Base-by-base conservation (phyloP, 768 basidiomycete species). In the Rhodotorula graminis region DNA sequence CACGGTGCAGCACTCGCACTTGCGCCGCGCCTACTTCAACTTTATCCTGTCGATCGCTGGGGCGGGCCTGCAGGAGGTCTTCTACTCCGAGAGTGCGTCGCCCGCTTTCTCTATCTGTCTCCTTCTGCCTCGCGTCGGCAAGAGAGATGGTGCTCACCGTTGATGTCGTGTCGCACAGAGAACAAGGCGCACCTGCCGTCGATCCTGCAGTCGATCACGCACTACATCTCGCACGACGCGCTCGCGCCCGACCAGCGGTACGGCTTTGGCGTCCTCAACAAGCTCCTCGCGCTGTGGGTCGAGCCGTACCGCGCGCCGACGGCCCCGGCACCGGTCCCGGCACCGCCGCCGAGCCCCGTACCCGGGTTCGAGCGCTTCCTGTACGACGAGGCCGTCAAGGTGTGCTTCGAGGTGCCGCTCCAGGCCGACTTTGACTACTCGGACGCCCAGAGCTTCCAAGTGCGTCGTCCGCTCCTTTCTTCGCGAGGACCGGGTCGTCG, bases 281-380 rank as follows among this genome's bases (percentile, higher is more conserved):
- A 80, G 68, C 77, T 81, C 40, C 77, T 82, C 65, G 74, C 78
- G 46, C 79, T 81, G 2, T 84, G 84, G 84, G 80, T 82, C 18
- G 78, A 67, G 75, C 81, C 47, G 61, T 72, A 85, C 85, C 70
- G 60, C 10, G 70, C 85, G 86, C 64, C 61, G 11, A 79, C 81
- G 60, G 78, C 82, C 53, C 74, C 82, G 5, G 81, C 84, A 31
- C 83, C 83, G 62, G 83, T 78, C 31, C 72, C 76, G 33, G 77
- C 78, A 18, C 60, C 75, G 65, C 82, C 84, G 33, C 70, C 74
- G 15, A 77, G 80, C 40, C 78, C 78, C 19, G 81, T 98, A 57
- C 92, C 93, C 19, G 94, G 95, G 1, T 97, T 96, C 76, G 93
- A 97, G 76, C 86, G 87, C 23, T 94, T 94, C 80, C 86, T 95